phyloP scores from a whole-genome alignment of 768 basidiomycete species.

The Auriscalpium microsporum region DNA sequence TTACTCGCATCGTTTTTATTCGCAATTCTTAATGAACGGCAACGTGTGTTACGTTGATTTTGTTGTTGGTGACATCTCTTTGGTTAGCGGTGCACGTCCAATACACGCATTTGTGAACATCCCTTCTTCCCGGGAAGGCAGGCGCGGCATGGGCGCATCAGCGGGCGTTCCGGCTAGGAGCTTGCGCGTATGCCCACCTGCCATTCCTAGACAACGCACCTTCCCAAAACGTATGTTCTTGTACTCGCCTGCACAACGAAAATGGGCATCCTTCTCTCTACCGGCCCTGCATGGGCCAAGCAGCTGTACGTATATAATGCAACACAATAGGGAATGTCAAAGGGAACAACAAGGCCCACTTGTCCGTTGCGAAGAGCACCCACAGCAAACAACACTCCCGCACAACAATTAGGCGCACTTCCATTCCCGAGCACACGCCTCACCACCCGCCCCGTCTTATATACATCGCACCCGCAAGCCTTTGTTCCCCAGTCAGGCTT shows the following conservation, averaged over 20 bases:
- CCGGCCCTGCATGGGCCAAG: neutral
- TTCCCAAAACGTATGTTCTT: neutral
- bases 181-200: neutral
- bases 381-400: constrained; percentile 6
- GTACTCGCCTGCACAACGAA: neutral
- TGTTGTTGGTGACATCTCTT: too few species aligned
- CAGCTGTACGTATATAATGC: constrained; percentile 3
- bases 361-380: neutral
- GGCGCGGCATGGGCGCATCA: neutral
- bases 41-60: neutral
- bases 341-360: constrained; percentile 2
- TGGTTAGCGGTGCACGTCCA: neutral
- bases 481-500: constrained; percentile 13
- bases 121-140: neutral
- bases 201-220: neutral
- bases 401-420: neutral
- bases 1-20: neutral
- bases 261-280: neutral
- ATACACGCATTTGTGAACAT: neutral
- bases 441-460: neutral
- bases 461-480: constrained; percentile 1
- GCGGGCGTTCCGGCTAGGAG: neutral
- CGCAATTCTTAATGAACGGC: neutral
- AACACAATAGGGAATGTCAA: constrained; percentile 9
- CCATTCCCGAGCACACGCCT: neutral